Base-by-base conservation (phyloP, 1,139 yeast genomes). In the Citeromyces siamensis region DNA sequence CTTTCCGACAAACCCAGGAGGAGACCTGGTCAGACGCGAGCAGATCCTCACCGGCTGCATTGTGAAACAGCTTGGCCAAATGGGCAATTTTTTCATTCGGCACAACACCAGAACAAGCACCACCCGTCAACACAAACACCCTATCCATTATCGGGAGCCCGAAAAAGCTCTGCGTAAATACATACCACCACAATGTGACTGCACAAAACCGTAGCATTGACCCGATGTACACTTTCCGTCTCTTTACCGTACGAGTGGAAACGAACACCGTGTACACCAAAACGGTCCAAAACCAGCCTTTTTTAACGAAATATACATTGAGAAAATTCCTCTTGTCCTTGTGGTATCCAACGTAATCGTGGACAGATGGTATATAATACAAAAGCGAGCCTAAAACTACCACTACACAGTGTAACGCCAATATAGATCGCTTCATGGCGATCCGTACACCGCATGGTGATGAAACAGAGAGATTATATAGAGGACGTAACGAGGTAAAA, bases 251-350 rank as follows among this genome's bases (percentile, higher is more conserved):
- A 34, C 13, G 19, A 9, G 34, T 20, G 12, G 10, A 8, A 14
- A 19, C 10, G 21, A 57, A 43, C 41, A 51, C 44, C 42, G 50
- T 42, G 32, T 56, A 68, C 5, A 64, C 62, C 3, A 68, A 4
- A 0, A 86, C 68, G 1, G 95, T 86, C 97, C 97, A 90, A 12
- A 75, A 67, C 98, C 98, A 90, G 3, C 96, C 97, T 32, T 66
- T 66, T 50, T 90, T 90, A 33, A 88, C 95, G 53, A 90, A 82
- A 4, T 68, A 37, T 23, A 68, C 68, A 55, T 90, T 90, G 43
- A 88, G 53, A 14, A 86, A 34, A 53, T 82, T 82, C 33, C 66
- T 58, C 52, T 78, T 80, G 41, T 71, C 59, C 40, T 79, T 72
- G 55, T 76, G 81, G 51, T 71, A 73, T 49, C 69, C 71, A 9